Evolutionary conservation across 768 basidiomycete species (phyloP).

Genomic region (Podaxis sp.): DNA sequence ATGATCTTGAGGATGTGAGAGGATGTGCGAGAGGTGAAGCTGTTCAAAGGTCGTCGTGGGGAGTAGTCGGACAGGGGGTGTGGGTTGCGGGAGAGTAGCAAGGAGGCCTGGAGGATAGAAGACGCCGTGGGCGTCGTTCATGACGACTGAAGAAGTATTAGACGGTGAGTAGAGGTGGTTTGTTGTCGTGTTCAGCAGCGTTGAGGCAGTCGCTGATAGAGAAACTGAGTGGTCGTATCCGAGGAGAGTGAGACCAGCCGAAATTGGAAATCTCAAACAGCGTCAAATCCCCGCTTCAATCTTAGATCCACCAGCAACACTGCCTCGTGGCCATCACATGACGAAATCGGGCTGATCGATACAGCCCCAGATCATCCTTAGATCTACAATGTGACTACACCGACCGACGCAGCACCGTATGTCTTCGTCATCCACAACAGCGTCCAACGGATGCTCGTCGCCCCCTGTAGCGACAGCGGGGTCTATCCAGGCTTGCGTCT

Average conservation of each 20-base stretch:
- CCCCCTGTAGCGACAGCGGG: neutral
- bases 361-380: constrained; percentile 8
- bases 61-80: constrained; percentile 31
- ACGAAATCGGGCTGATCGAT: neutral
- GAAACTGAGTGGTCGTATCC: neutral
- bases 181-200: neutral
- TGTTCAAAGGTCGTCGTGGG: constrained; percentile 50
- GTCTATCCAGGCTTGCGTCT: neutral
- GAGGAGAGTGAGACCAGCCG: constrained; percentile 9
- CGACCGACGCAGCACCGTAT: neutral
- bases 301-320: constrained; percentile 11
- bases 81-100: constrained; percentile 21
- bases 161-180: neutral
- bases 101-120: constrained; percentile 25
- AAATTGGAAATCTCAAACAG: constrained; percentile 11
- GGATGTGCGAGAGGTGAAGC: constrained; percentile 62
- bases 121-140: constrained; percentile 23
- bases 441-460: neutral
- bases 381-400: neutral
- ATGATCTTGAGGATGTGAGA: constrained; percentile 74
- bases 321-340: constrained; percentile 15
- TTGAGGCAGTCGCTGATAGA: constrained; percentile 7
- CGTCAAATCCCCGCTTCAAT: constrained; percentile 11
- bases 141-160: neutral
- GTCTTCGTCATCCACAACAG: neutral